A percentile compares a stretch with the other conserved stretches of the same genome.
Evolutionary conservation across 305 asterid species (phyloP).

Genomic region (Ajuga reptans): DNA sequence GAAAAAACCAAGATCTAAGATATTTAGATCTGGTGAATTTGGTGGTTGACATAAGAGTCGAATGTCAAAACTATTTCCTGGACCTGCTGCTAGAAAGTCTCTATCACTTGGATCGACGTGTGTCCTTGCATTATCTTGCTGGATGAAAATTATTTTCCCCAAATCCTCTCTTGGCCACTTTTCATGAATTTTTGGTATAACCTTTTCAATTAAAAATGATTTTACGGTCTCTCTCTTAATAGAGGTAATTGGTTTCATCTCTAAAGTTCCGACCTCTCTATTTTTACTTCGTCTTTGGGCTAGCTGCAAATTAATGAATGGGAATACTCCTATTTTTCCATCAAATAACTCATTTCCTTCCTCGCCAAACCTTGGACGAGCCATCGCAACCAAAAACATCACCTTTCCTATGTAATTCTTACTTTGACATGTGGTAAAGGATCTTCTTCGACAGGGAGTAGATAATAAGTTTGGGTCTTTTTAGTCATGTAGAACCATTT

Average conservation of each 20-base stretch:
- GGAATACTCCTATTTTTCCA: background rate
- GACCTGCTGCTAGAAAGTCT: too few relatives aligned
- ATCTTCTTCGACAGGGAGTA: background rate
- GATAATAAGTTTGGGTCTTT: background rate
- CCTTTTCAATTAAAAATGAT: background rate
- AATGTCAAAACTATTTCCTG: too few relatives aligned
- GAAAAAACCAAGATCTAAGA: too few relatives aligned
- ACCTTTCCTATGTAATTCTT: background rate
- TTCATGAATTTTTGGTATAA: too few relatives aligned
- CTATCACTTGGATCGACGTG: too few relatives aligned
- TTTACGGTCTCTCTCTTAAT: background rate
- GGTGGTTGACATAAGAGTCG: too few relatives aligned
- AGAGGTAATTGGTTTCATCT: background rate
- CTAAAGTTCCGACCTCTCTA: background rate
- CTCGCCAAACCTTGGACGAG: background rate
- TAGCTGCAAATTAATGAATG: background rate
- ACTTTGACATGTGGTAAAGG: background rate
- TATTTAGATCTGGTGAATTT: too few relatives aligned
- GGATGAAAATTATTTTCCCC: too few relatives aligned
- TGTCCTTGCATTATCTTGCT: too few relatives aligned
- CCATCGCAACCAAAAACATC: background rate
- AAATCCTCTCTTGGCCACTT: too few relatives aligned
- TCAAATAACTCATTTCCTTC: background rate
- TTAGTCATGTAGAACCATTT: conserved; percentile 6
- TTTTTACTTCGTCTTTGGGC: background rate